Percentiles rank a stretch among this genome's conserved stretches.
Conservation (phyloP, 2,329 filamentous ascomycete genomes). For the Davidsoniella eucalypti region DNA sequence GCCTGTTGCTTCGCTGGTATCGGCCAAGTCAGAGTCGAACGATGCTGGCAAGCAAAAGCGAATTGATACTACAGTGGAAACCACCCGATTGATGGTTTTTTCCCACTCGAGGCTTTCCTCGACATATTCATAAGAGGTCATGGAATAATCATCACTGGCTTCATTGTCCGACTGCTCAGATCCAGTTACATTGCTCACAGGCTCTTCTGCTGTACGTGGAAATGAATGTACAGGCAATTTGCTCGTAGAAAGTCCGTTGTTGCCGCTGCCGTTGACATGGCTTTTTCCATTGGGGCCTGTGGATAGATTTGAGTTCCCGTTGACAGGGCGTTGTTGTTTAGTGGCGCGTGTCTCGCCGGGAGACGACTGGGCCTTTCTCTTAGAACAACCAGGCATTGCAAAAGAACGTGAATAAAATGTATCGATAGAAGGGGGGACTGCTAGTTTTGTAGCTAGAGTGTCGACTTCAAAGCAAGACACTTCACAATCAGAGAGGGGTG, state of each 20-base stretch:
- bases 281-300: too few relatives aligned
- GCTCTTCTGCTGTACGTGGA: slow-evolving; percentile 19
- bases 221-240: slow-evolving; percentile 7
- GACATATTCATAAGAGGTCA: slow-evolving; percentile 22
- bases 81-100: slow-evolving; percentile 82
- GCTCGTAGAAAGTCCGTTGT: background rate
- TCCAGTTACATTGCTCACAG: slow-evolving; percentile 16
- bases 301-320: slow-evolving; percentile 19
- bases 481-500: too few relatives aligned
- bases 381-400: slow-evolving; percentile 30
- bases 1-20: slow-evolving; percentile 89
- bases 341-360: slow-evolving; percentile 19
- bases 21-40: slow-evolving; percentile 90
- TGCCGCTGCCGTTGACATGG: slow-evolving; percentile 9
- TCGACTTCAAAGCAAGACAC: too few relatives aligned
- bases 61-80: slow-evolving; percentile 94
- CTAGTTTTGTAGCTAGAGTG: too few relatives aligned
- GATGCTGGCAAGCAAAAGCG: slow-evolving; percentile 96
- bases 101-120: slow-evolving; percentile 55
- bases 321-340: slow-evolving; percentile 28
- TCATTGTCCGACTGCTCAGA: background rate
- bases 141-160: slow-evolving; percentile 15
- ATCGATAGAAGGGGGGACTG: background rate
- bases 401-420: background rate
- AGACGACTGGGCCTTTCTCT: slow-evolving; percentile 35